Conservation (phyloP, 2,329 filamentous ascomycete species). For the Aspergillus alliaceus region DNA sequence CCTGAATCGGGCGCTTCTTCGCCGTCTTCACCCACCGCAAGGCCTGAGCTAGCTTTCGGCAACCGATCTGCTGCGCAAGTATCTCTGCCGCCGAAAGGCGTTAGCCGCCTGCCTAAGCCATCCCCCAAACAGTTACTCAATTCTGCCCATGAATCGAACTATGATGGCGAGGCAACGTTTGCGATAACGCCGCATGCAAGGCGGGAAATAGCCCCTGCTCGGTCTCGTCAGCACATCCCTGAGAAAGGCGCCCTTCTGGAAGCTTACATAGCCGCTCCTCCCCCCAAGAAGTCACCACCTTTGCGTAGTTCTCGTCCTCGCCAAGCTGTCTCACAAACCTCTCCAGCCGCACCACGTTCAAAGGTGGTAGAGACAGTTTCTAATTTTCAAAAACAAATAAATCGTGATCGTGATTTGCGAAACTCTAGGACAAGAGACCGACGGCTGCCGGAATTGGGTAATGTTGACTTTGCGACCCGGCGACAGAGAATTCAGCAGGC, state of each 20-base stretch:
- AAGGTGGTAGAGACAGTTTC: slow-evolving; percentile 61
- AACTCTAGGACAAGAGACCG: slow-evolving; percentile 37
- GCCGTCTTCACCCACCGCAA: slow-evolving; percentile 38
- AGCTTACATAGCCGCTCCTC: slow-evolving; percentile 70
- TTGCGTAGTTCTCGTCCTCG: slow-evolving; percentile 80
- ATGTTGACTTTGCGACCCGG: slow-evolving; percentile 81
- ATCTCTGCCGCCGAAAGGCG: slow-evolving; percentile 39
- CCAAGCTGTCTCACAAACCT: slow-evolving; percentile 73
- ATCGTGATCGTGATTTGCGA: slow-evolving; percentile 31
- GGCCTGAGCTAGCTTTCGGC: slow-evolving; percentile 35
- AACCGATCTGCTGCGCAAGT: slow-evolving; percentile 29
- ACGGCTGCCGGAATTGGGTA: slow-evolving; percentile 63
- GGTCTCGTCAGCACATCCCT: slow-evolving; percentile 35
- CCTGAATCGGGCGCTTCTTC: slow-evolving; percentile 44
- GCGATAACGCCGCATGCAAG: slow-evolving; percentile 36
- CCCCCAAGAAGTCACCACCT: slow-evolving; percentile 73
- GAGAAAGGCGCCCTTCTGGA: slow-evolving; percentile 63
- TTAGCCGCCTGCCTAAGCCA: slow-evolving; percentile 43
- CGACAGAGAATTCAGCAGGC: slow-evolving; percentile 80
- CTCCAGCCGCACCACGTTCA: slow-evolving; percentile 68
- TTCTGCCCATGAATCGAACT: slow-evolving; percentile 23
- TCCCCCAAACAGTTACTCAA: slow-evolving; percentile 25
- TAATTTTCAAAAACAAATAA: slow-evolving; percentile 39
- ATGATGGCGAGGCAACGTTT: slow-evolving; percentile 28
- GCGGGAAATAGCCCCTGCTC: slow-evolving; percentile 33